These are phyloP conservation scores for Colletotrichum truncatum DNA, from an alignment of 2,329 filamentous ascomycete genomes.

Conservation along the genomic window DNA sequence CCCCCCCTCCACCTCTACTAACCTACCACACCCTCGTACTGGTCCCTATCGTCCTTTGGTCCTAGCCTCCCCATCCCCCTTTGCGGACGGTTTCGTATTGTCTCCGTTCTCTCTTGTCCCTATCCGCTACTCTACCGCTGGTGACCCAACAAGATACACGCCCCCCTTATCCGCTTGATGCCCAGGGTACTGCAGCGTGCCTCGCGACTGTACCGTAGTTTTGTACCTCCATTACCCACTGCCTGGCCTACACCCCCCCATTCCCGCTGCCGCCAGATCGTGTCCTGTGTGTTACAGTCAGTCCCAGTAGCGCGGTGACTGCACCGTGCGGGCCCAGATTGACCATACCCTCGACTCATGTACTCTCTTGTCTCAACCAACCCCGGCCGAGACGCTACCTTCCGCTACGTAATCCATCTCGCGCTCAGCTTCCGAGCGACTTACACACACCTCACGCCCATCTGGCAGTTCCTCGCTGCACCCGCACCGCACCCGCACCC, in stretches of 20 bases:
- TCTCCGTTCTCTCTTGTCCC: constrained; percentile 25
- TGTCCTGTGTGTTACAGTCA: constrained; percentile 14
- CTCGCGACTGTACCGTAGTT: not conserved
- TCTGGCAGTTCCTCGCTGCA: not conserved
- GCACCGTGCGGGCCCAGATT: constrained; percentile 25
- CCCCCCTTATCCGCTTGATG: not conserved
- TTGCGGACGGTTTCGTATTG: constrained; percentile 31
- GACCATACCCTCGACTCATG: constrained; percentile 28
- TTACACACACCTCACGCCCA: constrained; percentile 17
- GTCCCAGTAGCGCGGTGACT: constrained; percentile 23
- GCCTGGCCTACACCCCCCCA: not conserved
- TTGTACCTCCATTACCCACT: constrained; percentile 8
- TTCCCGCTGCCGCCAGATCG: constrained; percentile 25
- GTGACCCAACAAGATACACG: constrained; percentile 1
- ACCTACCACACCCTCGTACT: constrained; percentile 13
- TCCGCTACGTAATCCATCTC: constrained; percentile 32
- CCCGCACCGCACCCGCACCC: constrained; percentile 23
- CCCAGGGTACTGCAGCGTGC: not conserved
- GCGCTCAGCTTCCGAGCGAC: constrained; percentile 29
- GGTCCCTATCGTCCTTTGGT: constrained; percentile 22
- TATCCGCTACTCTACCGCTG: constrained; percentile 6
- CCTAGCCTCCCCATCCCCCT: constrained; percentile 26
- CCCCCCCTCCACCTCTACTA: not conserved
- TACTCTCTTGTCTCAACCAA: constrained; percentile 31
- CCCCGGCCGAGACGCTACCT: constrained; percentile 32